Percentiles rank a stretch among this genome's conserved stretches.
These are phyloP conservation scores for Alternaria triticina DNA, from an alignment of 2,329 filamentous ascomycete genomes.

Conservation along the genomic window DNA sequence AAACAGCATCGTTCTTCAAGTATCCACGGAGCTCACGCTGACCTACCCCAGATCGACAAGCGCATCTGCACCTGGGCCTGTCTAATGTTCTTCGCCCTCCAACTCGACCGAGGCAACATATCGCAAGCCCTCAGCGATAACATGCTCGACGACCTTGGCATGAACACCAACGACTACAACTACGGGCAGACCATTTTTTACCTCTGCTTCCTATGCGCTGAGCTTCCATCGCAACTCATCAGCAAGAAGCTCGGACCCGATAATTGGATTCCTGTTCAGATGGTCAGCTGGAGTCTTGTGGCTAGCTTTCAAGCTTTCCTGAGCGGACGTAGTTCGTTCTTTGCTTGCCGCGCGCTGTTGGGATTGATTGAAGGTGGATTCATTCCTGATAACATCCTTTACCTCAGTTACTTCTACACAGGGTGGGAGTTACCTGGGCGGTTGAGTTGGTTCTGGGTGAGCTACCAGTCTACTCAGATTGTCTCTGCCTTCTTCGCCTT, in stretches of 20 bases:
- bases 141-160: constrained; percentile 38
- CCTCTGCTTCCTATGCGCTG: constrained; percentile 73
- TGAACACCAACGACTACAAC: constrained; percentile 50
- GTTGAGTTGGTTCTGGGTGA: constrained; percentile 74
- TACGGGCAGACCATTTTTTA: constrained; percentile 68
- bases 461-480: constrained; percentile 64
- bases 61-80: constrained; percentile 60
- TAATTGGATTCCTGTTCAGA: constrained; percentile 51
- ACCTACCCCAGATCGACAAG: constrained; percentile 54
- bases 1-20: background rate
- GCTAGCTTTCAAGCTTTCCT: constrained; percentile 75
- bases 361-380: constrained; percentile 59
- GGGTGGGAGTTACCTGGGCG: constrained; percentile 71
- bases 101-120: constrained; percentile 59
- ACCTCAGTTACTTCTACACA: constrained; percentile 78
- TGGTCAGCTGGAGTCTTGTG: constrained; percentile 55
- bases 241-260: constrained; percentile 56
- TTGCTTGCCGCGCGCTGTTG: constrained; percentile 51
- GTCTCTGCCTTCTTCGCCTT: constrained; percentile 63
- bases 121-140: constrained; percentile 47
- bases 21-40: background rate
- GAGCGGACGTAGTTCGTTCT: constrained; percentile 54
- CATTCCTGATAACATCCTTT: constrained; percentile 69
- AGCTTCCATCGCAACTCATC: constrained; percentile 56
- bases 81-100: constrained; percentile 62